Conservation (phyloP, 192 early-diverging fungal species). For the Nowakowskiella sp. region DNA sequence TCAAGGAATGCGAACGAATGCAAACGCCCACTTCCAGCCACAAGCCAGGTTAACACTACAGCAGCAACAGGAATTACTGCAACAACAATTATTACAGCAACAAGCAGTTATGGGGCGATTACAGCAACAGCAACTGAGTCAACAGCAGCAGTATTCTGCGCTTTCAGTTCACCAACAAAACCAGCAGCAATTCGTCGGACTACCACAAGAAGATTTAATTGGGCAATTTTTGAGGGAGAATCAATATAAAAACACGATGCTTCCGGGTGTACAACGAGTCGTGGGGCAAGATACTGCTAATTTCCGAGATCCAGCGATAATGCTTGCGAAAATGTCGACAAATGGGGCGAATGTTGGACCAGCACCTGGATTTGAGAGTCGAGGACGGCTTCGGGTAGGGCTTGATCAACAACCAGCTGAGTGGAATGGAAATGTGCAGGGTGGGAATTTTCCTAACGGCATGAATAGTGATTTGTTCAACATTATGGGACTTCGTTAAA, state of each 20-base stretch:
- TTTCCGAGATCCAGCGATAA: constrained; percentile 23
- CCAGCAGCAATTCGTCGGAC: constrained; percentile 21
- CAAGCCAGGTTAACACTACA: background rate
- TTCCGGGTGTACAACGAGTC: constrained; percentile 1
- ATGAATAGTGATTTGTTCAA: too few relatives aligned
- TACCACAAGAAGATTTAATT: constrained; percentile 32
- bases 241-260: constrained; percentile 17
- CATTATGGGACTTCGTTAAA: too few relatives aligned
- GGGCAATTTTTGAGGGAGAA: constrained; percentile 28
- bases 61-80: constrained; percentile 5
- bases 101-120: constrained; percentile 12
- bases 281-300: background rate
- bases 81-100: constrained; percentile 10
- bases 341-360: too few relatives aligned
- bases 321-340: constrained; percentile 27
- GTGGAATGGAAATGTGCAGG: too few relatives aligned
- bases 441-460: too few relatives aligned
- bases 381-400: too few relatives aligned
- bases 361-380: too few relatives aligned
- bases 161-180: constrained; percentile 15
- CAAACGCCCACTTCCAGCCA: too few relatives aligned
- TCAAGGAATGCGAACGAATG: too few relatives aligned
- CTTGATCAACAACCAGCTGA: too few relatives aligned
- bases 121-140: constrained; percentile 22
- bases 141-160: constrained; percentile 19